These are phyloP conservation scores for Nissolia schottii DNA, from an alignment of 306 rosid genomes.

Conservation along the genomic window DNA sequence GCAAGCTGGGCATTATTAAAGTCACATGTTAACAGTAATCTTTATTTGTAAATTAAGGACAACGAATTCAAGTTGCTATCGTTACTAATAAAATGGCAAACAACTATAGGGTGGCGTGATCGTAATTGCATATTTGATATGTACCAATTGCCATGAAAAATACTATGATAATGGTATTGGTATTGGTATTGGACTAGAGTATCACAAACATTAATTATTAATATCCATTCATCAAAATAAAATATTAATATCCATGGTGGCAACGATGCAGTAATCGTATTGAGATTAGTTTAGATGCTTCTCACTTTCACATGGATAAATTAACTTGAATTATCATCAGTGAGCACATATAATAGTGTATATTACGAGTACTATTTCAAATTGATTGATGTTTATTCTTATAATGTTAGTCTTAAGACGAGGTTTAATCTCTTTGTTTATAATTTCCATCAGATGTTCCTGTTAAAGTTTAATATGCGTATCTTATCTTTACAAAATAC, in stretches of 20 bases:
- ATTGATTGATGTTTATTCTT: too few species aligned
- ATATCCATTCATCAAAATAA: too few species aligned
- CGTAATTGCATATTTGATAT: background rate
- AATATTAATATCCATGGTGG: too few species aligned
- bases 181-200: background rate
- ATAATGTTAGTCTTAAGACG: background rate
- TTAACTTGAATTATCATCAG: too few species aligned
- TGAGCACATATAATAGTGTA: too few species aligned
- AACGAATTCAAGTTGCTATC: background rate
- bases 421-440: background rate
- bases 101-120: background rate
- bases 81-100: background rate
- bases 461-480: background rate
- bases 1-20: conserved; percentile 5
- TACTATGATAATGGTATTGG: background rate
- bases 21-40: background rate
- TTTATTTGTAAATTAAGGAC: background rate
- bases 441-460: background rate
- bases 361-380: too few species aligned
- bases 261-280: too few species aligned
- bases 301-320: too few species aligned
- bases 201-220: background rate
- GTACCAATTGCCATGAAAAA: background rate
- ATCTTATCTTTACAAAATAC: background rate
- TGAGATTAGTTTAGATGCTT: too few species aligned